Evolutionary conservation across 2,329 filamentous ascomycete genomes (phyloP).

Genomic region (Shiraia bambusicola): DNA sequence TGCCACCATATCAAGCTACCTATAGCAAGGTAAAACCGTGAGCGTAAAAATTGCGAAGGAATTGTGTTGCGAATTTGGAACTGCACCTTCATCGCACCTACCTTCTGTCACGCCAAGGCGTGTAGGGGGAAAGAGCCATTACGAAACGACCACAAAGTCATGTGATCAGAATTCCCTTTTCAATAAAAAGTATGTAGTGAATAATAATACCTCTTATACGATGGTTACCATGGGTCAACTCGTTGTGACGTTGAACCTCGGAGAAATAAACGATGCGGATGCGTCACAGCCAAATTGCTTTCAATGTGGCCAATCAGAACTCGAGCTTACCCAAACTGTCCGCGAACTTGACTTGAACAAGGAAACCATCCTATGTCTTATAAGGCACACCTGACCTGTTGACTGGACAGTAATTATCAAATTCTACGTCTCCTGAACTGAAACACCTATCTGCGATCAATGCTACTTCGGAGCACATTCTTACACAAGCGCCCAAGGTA

Average conservation of each 20-base stretch:
- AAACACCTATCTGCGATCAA: too few species aligned
- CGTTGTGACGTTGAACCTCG: too few species aligned
- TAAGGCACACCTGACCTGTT: not conserved
- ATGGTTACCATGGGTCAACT: too few species aligned
- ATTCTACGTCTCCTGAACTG: too few species aligned
- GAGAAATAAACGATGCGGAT: not conserved
- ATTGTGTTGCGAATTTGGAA: not conserved
- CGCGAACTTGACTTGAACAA: not conserved
- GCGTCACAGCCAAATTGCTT: constrained; percentile 10
- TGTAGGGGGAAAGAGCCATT: constrained; percentile 16
- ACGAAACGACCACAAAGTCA: constrained; percentile 17
- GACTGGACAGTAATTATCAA: not conserved
- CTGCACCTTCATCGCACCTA: constrained; percentile 21
- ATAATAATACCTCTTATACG: too few species aligned
- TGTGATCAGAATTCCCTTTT: constrained; percentile 12
- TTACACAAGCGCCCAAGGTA: not conserved
- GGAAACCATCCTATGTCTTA: not conserved
- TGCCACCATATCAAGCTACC: not conserved
- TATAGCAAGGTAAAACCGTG: not conserved
- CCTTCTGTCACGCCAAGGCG: constrained; percentile 7
- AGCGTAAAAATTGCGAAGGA: constrained; percentile 1
- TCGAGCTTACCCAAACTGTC: not conserved
- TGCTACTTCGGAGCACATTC: too few species aligned
- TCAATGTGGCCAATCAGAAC: constrained; percentile 29
- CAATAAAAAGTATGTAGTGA: too few species aligned